These are phyloP conservation scores for Misopates orontium DNA, from an alignment of 257 asterid genomes.

Conservation along the genomic window DNA sequence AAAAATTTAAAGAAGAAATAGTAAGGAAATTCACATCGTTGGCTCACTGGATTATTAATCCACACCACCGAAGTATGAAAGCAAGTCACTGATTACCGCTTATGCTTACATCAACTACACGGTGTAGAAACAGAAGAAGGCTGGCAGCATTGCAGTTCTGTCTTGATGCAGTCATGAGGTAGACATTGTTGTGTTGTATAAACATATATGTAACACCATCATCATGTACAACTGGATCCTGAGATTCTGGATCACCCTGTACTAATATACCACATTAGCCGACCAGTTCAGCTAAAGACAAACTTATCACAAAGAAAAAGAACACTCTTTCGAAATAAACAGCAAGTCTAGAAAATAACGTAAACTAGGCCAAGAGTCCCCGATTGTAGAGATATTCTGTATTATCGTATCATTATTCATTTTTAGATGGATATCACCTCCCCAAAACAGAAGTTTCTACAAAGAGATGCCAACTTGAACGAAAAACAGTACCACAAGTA, in stretches of 20 bases:
- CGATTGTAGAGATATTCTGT: background rate
- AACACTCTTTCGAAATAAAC: background rate
- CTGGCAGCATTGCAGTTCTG: constrained; percentile 99
- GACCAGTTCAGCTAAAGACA: constrained; percentile 25
- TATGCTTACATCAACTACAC: constrained; percentile 92
- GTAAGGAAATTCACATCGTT: background rate
- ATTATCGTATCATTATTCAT: constrained; percentile 6
- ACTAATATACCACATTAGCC: constrained; percentile 32
- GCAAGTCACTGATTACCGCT: constrained; percentile 31
- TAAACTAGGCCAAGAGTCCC: background rate
- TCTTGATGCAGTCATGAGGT: constrained; percentile 96
- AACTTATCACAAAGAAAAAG: background rate
- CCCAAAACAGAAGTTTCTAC: constrained; percentile 12
- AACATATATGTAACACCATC: constrained; percentile 93
- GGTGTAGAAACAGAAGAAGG: constrained; percentile 91
- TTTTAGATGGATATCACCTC: constrained; percentile 6
- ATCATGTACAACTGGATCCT: constrained; percentile 91
- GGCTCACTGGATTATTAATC: constrained; percentile 1
- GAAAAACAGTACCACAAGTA: background rate
- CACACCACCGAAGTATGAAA: constrained; percentile 1
- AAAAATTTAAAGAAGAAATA: constrained; percentile 21
- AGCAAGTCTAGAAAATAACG: background rate
- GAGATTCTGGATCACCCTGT: constrained; percentile 85
- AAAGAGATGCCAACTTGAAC: constrained; percentile 11
- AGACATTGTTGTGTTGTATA: constrained; percentile 94